A percentile compares a stretch with the other conserved stretches of the same genome.
Conservation (phyloP, 2,329 filamentous ascomycete species). For the Exophiala sp. region DNA sequence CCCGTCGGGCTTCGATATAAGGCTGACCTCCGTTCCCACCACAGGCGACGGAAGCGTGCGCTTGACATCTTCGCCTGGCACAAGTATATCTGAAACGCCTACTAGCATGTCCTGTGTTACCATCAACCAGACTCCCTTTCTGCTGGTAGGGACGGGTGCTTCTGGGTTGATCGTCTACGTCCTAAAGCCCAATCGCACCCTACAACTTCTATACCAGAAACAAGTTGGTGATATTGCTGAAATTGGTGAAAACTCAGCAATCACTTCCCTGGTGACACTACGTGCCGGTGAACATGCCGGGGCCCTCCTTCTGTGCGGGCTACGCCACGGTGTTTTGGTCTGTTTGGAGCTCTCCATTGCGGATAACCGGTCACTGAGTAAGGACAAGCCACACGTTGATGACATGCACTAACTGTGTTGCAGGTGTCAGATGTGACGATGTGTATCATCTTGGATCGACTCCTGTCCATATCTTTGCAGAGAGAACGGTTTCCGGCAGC, state of each 20-base stretch:
- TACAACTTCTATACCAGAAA: slow-evolving; percentile 10
- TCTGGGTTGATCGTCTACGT: slow-evolving; percentile 35
- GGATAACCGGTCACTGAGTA: slow-evolving; percentile 1
- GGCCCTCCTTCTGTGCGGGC: slow-evolving; percentile 38
- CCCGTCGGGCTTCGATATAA: slow-evolving; percentile 10
- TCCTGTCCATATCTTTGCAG: slow-evolving; percentile 10
- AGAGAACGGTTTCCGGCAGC: background rate
- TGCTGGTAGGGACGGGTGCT: slow-evolving; percentile 39
- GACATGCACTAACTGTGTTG: slow-evolving; percentile 15
- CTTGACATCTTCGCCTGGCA: background rate
- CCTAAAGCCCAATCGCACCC: slow-evolving; percentile 21
- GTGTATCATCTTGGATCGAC: slow-evolving; percentile 18
- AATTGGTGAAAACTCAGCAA: slow-evolving; percentile 35
- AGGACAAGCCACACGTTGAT: slow-evolving; percentile 1
- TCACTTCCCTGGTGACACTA: slow-evolving; percentile 33
- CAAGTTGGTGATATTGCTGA: slow-evolving; percentile 24
- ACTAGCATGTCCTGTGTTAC: slow-evolving; percentile 12
- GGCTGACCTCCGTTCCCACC: slow-evolving; percentile 3
- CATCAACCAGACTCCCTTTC: slow-evolving; percentile 21
- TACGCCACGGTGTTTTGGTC: slow-evolving; percentile 42
- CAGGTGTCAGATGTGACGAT: slow-evolving; percentile 19
- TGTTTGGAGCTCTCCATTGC: slow-evolving; percentile 31
- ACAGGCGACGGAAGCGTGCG: background rate
- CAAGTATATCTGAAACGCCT: slow-evolving; percentile 3
- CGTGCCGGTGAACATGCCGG: slow-evolving; percentile 11